These are phyloP conservation scores for Camellia japonica DNA, from an alignment of 148 eudicot genomes.

Conservation along the genomic window DNA sequence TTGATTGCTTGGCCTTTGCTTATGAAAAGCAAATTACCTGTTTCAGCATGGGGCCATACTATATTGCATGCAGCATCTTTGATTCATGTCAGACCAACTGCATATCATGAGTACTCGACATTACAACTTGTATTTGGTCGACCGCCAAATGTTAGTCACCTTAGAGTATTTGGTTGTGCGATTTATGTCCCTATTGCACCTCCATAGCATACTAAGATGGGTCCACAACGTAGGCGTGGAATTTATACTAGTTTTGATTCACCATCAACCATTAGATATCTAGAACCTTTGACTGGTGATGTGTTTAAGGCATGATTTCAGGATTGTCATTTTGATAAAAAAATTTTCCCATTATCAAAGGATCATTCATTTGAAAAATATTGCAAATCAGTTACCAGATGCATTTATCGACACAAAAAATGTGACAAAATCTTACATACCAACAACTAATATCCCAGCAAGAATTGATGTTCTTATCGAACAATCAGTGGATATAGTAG, in stretches of 20 bases:
- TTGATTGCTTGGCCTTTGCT: not conserved
- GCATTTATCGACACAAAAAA: not conserved
- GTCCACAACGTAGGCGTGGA: not conserved
- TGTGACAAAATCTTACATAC: not conserved
- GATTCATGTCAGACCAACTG: not conserved
- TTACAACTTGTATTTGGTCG: not conserved
- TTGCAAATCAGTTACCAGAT: not conserved
- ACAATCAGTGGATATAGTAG: not conserved
- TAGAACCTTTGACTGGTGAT: not conserved
- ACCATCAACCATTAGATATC: not conserved
- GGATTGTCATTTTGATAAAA: constrained; percentile 8
- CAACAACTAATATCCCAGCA: not conserved
- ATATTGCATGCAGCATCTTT: constrained; percentile 5
- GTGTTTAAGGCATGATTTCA: not conserved
- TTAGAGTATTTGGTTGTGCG: not conserved
- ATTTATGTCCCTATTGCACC: not conserved
- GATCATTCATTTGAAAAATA: not conserved
- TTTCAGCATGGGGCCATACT: not conserved
- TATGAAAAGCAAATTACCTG: not conserved
- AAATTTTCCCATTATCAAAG: not conserved
- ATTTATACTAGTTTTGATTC: not conserved
- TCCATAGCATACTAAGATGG: not conserved
- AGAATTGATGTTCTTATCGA: not conserved
- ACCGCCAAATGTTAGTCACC: not conserved
- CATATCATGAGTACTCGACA: not conserved